Evolutionary conservation across 345 rosid genomes (phyloP).

Genomic region (Eucalyptus fibrosa): DNA sequence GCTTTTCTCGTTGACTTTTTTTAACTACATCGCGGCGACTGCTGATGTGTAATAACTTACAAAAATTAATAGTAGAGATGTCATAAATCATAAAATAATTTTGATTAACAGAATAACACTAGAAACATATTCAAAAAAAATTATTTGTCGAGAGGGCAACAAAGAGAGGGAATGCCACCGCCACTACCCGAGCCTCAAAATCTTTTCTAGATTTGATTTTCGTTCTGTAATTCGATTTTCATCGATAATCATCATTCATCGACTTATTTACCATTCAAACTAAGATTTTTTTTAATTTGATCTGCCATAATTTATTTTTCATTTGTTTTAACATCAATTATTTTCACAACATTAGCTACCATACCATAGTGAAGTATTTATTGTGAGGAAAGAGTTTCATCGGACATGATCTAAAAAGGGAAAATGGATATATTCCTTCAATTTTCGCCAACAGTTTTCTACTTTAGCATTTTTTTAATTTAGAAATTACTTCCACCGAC

Average conservation of each 20-base stretch:
- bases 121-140: background rate
- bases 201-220: background rate
- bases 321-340: background rate
- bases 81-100: background rate
- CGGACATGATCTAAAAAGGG: rapidly evolving
- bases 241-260: background rate
- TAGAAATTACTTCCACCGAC: background rate
- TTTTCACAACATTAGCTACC: background rate
- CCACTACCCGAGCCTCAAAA: background rate
- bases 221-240: background rate
- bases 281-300: background rate
- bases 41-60: background rate
- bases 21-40: background rate
- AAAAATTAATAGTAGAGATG: background rate
- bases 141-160: background rate
- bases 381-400: background rate
- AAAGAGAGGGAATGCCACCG: background rate
- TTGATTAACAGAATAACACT: background rate
- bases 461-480: background rate
- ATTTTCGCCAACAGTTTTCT: rapidly evolving
- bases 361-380: background rate
- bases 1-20: background rate
- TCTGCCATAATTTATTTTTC: background rate
- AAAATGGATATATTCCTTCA: background rate
- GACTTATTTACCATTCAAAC: too few relatives aligned